Conservation (phyloP, 2,329 filamentous ascomycete genomes). For the Aspergillus viridinutans region DNA sequence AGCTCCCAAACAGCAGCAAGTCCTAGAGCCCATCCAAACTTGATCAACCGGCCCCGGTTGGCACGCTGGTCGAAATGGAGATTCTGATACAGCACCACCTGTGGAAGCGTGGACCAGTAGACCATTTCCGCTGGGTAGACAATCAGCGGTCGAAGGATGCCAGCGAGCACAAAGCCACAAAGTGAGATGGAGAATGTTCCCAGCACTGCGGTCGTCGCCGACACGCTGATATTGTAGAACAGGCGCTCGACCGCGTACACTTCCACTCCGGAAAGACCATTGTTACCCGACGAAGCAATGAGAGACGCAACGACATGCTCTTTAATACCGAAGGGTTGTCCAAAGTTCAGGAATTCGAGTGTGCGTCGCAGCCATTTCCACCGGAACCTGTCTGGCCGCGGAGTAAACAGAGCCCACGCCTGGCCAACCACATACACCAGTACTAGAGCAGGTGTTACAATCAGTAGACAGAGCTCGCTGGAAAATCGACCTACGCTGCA, state of each 20-base stretch:
- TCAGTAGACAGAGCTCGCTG: background rate
- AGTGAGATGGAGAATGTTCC: conserved; percentile 26
- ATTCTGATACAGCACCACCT: conserved; percentile 32
- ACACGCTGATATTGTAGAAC: conserved; percentile 16
- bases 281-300: conserved; percentile 19
- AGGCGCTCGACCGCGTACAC: conserved; percentile 18
- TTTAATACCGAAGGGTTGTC: conserved; percentile 17
- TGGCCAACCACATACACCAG: conserved; percentile 16
- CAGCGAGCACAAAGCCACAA: conserved; percentile 28
- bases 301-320: conserved; percentile 15
- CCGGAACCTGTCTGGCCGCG: conserved; percentile 12
- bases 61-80: conserved; percentile 27
- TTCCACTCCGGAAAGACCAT: conserved; percentile 15
- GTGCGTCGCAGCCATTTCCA: conserved; percentile 11
- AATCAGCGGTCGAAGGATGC: conserved; percentile 26
- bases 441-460: conserved; percentile 5
- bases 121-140: conserved; percentile 34
- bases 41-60: conserved; percentile 25
- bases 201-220: conserved; percentile 23
- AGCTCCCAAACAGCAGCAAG: conserved; percentile 18
- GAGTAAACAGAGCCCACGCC: conserved; percentile 14
- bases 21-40: conserved; percentile 30
- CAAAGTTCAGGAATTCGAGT: conserved; percentile 18
- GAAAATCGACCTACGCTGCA: conserved; percentile 12
- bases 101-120: conserved; percentile 30